Base-by-base conservation (phyloP, 495 filamentous ascomycete genomes). In the Penicillium ucsense region DNA sequence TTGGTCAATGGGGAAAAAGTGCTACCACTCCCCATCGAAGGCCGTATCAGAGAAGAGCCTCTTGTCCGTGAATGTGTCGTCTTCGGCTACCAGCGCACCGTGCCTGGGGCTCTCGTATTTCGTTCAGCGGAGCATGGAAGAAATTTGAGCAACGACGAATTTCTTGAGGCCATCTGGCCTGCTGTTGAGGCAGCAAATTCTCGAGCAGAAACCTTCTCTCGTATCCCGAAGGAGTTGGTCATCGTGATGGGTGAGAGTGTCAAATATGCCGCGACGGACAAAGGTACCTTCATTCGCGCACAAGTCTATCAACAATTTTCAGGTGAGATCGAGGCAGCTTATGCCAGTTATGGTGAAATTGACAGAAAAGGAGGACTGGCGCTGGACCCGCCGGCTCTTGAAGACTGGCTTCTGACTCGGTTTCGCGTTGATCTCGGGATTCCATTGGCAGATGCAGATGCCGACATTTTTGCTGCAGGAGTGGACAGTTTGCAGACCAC, bases 1-100 rank as follows among this genome's bases (percentile, higher is more conserved):
- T 64, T 86, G 4, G 63, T 78, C 10, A 86, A 82, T 9, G 82
- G 82, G 0, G 82, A 84, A 62, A 85, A 86, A 47, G 83, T 84
- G 32, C 81, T 82, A 49, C 81, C 82, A 5, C 72, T 78, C 12
- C 77, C 77, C 2, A 56, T 85, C 10, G 82, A 86, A 66, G 73
- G 67, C 11, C 58, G 61, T 3, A 59, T 69, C 28, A 48, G 67
- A 35, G 59, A 73, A 44, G 57, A 65, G 35, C 45, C 56, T 8
- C 49, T 55, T 1, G 63, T 73, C 5, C 47, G 60, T 9, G 70
- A 73, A 30, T 65, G 64, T 29, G 56, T 73, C 11, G 67, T 62
- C 1, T 73, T 73, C 48, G 69, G 69, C 0, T 55, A 59, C 4
- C 63, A 67, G 31, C 67, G 62, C 30, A 53, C 64, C 8, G 59